A percentile compares a stretch with the other conserved stretches of the same genome.
phyloP scores from a whole-genome alignment of 768 basidiomycete genomes.

The Leccinum ochraceum region DNA sequence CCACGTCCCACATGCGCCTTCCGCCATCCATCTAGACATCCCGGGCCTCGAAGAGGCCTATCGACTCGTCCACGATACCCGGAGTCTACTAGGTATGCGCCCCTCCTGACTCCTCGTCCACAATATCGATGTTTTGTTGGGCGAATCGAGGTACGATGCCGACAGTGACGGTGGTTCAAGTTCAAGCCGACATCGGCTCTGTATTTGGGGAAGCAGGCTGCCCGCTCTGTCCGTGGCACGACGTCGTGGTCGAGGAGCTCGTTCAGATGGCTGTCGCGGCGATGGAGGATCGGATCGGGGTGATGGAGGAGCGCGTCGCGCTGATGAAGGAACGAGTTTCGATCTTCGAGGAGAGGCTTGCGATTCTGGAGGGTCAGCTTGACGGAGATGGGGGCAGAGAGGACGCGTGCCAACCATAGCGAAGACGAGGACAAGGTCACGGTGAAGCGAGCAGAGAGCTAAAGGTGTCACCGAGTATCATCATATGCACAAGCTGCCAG shows the following conservation, averaged over 20 bases:
- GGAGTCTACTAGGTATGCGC: background rate
- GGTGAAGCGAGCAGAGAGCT: too few relatives aligned
- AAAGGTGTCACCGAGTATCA: too few relatives aligned
- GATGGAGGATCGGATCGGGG: background rate
- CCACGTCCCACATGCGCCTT: background rate
- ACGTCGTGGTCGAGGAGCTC: background rate
- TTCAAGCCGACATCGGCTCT: background rate
- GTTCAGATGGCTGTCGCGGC: background rate
- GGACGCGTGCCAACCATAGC: too few relatives aligned
- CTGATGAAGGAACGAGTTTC: too few relatives aligned
- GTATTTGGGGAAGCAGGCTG: background rate
- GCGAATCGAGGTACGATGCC: background rate
- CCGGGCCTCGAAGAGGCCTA: background rate
- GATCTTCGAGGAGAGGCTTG: too few relatives aligned
- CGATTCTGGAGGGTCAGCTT: too few relatives aligned
- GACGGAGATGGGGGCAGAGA: too few relatives aligned
- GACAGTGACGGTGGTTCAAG: background rate
- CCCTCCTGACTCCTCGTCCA: background rate
- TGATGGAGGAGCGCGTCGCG: background rate
- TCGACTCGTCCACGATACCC: background rate
- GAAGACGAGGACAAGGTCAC: too few relatives aligned
- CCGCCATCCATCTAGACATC: background rate
- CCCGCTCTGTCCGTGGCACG: background rate
- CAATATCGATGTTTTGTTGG: background rate
- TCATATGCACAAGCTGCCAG: too few relatives aligned